phyloP scores from a whole-genome alignment of 2,329 filamentous ascomycete species.

The Emmonsiellopsis sp. region DNA sequence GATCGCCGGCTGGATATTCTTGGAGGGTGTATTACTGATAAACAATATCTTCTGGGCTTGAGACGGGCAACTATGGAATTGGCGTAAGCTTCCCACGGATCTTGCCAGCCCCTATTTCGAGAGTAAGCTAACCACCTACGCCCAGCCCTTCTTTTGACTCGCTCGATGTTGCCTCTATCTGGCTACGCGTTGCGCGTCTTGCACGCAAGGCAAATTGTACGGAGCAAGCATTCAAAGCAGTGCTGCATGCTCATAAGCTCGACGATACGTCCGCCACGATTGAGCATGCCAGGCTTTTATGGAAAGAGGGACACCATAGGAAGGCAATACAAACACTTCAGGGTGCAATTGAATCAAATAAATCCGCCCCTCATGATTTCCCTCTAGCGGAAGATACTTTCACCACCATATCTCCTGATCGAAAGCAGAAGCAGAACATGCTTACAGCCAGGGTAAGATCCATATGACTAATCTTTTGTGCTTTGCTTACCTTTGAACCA shows the following conservation, averaged over 20 bases:
- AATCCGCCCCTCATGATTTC: constrained; percentile 51
- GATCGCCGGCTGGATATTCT: constrained; percentile 76
- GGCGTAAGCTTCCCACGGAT: constrained; percentile 27
- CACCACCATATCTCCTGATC: constrained; percentile 29
- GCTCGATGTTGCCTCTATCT: constrained; percentile 69
- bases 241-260: constrained; percentile 76
- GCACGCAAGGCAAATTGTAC: constrained; percentile 77
- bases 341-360: constrained; percentile 71
- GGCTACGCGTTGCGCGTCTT: constrained; percentile 76
- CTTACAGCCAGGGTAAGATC: constrained; percentile 34
- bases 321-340: constrained; percentile 91
- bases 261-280: constrained; percentile 84
- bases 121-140: constrained; percentile 5
- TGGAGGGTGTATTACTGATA: constrained; percentile 82
- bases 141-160: constrained; percentile 51
- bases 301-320: constrained; percentile 85
- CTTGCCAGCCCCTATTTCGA: background rate
- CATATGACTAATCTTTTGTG: background rate
- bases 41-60: constrained; percentile 84
- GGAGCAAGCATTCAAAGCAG: constrained; percentile 86
- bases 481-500: constrained; percentile 24
- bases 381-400: constrained; percentile 24
- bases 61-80: constrained; percentile 81
- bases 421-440: constrained; percentile 43
- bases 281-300: constrained; percentile 85